Evolutionary conservation across 1,139 yeast species (phyloP).

Genomic region (Trichomonascaceae sp.): DNA sequence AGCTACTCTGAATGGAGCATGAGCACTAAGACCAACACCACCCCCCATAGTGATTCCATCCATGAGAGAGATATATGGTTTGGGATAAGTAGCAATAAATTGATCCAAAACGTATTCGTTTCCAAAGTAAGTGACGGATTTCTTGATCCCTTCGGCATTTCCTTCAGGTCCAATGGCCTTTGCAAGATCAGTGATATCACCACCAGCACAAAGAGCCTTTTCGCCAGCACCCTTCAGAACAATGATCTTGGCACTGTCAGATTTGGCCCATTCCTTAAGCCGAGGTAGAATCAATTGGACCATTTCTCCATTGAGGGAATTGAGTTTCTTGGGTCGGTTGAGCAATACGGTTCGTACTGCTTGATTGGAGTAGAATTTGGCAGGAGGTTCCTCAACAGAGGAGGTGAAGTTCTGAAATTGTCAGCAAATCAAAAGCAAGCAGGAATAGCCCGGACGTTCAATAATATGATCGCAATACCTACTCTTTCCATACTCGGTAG

Average conservation of each 20-base stretch:
- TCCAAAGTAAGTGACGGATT: constrained; percentile 62
- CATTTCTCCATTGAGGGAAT: constrained; percentile 80
- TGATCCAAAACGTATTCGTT: constrained; percentile 79
- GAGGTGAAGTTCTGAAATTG: constrained; percentile 6
- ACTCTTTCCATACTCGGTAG: constrained; percentile 1
- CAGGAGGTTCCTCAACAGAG: constrained; percentile 39
- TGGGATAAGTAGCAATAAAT: constrained; percentile 69
- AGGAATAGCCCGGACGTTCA: too few species aligned
- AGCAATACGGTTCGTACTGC: constrained; percentile 70
- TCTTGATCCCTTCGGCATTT: constrained; percentile 27
- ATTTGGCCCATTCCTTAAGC: constrained; percentile 67
- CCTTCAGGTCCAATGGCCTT: constrained; percentile 43
- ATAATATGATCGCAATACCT: too few species aligned
- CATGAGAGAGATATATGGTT: constrained; percentile 79
- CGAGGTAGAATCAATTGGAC: constrained; percentile 68
- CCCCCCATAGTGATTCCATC: constrained; percentile 98
- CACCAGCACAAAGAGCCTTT: constrained; percentile 61
- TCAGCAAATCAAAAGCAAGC: too few species aligned
- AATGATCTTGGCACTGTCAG: constrained; percentile 56
- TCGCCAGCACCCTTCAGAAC: constrained; percentile 63
- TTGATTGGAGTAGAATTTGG: constrained; percentile 55
- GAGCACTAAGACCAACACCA: constrained; percentile 88
- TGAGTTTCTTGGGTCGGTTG: constrained; percentile 77
- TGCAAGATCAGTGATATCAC: constrained; percentile 77
- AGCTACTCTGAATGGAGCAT: constrained; percentile 90